Percentiles rank a stretch among this genome's conserved stretches.
These are phyloP conservation scores for Cercospora nicotianae DNA, from an alignment of 2,329 filamentous ascomycete species.

Conservation along the genomic window DNA sequence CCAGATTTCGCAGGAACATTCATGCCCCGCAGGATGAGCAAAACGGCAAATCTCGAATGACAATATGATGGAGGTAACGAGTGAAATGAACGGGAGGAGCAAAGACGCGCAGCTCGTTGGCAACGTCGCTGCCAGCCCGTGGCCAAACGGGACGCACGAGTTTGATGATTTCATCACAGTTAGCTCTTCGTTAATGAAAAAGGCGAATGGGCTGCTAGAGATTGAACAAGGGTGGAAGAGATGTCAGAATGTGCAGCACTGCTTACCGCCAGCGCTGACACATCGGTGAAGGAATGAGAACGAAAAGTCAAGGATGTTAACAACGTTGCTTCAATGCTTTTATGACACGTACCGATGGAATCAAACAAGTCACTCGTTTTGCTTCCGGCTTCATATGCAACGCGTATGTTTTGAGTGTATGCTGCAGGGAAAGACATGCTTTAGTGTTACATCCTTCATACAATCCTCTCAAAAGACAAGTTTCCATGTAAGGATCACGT, in stretches of 20 bases:
- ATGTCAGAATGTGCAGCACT: constrained; percentile 1
- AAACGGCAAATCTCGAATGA: not conserved
- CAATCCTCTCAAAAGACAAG: not conserved
- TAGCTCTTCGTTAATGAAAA: not conserved
- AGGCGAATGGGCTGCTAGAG: not conserved
- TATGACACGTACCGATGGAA: constrained; percentile 14
- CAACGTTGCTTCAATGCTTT: not conserved
- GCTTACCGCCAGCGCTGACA: constrained; percentile 14
- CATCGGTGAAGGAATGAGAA: too few species aligned
- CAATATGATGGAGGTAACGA: not conserved
- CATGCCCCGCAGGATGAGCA: not conserved
- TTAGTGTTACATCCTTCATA: not conserved
- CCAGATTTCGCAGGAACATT: not conserved
- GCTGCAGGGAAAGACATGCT: not conserved
- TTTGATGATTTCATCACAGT: not conserved
- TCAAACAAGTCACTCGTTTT: not conserved
- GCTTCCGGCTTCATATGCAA: not conserved
- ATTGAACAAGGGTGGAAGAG: not conserved
- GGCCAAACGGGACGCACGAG: not conserved
- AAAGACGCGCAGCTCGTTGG: not conserved
- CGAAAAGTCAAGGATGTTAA: too few species aligned
- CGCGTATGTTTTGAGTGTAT: not conserved
- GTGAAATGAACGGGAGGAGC: not conserved
- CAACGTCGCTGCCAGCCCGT: not conserved
- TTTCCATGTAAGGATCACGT: not conserved